Base-by-base conservation (phyloP, 768 basidiomycete species). In the Termitomyces bulborhizus region DNA sequence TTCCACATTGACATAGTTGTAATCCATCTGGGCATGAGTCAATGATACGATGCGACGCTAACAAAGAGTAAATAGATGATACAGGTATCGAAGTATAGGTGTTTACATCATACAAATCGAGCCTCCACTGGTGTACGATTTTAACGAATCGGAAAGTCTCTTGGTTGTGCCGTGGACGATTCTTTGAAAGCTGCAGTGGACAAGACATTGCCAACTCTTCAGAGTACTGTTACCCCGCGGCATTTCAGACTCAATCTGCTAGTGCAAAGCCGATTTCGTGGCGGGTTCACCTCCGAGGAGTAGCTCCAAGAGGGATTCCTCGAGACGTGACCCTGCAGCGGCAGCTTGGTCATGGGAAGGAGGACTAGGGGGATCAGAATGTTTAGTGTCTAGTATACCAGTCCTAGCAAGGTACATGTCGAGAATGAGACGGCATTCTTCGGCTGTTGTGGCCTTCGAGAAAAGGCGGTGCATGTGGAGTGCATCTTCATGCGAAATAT, bases 351-450 rank as follows among this genome's bases (percentile, higher is more conserved):
- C 36, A 15, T 55, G 53, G 29, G 72, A 71, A 1, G 73, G 66
- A 24, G 73, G 67, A 50, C 68, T 65, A 12, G 72, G 61, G 44
- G 67, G 66, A 11, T 66, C 64, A 31, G 68, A 67, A 46, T 63
- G 63, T 43, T 71, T 65, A 26, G 66, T 57, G 32, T 73, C 70
- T 21, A 66, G 21, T 11, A 76, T 76, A 16, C 82, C 83, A 51
- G 77, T 77, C 59, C 83, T 83, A 12, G 82, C 77, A 55, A 96
- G 73, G 71, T 90, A 88, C 75, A 92, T 88, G 59, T 91, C 86
- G 29, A 93, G 76, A 54, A 95, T 83, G 42, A 94, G 73, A 49
- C 89, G 88, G 65, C 92, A 93, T 72, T 96, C 93, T 57, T 86
- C 84, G 45, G 81, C 88, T 42, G 78, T 83, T 1, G 86, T 86